These are phyloP conservation scores for Calonectria naviculata DNA, from an alignment of 2,329 filamentous ascomycete genomes.

Conservation along the genomic window DNA sequence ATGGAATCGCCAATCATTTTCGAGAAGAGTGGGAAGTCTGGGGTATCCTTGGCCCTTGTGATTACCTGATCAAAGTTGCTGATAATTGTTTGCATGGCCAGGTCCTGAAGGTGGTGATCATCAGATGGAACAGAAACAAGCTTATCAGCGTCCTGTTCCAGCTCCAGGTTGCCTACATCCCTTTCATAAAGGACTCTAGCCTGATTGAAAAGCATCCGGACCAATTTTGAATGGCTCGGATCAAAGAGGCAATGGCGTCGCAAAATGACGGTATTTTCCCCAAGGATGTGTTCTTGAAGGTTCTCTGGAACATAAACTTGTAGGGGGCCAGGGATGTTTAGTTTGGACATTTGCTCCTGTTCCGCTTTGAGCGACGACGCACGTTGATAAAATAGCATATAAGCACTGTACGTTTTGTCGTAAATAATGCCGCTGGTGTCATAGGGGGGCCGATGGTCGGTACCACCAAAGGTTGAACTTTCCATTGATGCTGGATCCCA, in stretches of 20 bases:
- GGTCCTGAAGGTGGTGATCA: constrained; percentile 51
- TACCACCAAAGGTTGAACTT: constrained; percentile 82
- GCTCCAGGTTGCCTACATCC: background rate
- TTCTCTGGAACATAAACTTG: constrained; percentile 57
- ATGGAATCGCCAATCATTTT: constrained; percentile 60
- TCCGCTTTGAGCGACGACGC: constrained; percentile 71
- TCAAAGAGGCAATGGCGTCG: constrained; percentile 86
- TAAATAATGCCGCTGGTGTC: constrained; percentile 59
- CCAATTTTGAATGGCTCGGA: constrained; percentile 74
- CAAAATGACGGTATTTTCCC: constrained; percentile 79
- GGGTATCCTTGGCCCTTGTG: constrained; percentile 75
- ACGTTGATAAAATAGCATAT: constrained; percentile 98
- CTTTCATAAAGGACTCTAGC: constrained; percentile 59
- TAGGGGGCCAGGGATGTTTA: constrained; percentile 47
- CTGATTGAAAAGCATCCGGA: constrained; percentile 70
- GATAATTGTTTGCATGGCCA: constrained; percentile 66
- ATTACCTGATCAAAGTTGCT: constrained; percentile 82
- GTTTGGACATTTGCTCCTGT: constrained; percentile 55
- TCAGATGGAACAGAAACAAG: constrained; percentile 15
- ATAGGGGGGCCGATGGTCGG: constrained; percentile 63
- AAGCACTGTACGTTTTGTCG: constrained; percentile 86
- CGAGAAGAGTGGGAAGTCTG: constrained; percentile 69
- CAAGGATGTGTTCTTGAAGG: constrained; percentile 69
- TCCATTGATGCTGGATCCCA: constrained; percentile 83
- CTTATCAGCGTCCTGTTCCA: constrained; percentile 13